Evolutionary conservation across 2,329 filamentous ascomycete species (phyloP), one percentile per base, ranked within the genome.

Genomic region (Penicillium sclerotigenum): DNA sequence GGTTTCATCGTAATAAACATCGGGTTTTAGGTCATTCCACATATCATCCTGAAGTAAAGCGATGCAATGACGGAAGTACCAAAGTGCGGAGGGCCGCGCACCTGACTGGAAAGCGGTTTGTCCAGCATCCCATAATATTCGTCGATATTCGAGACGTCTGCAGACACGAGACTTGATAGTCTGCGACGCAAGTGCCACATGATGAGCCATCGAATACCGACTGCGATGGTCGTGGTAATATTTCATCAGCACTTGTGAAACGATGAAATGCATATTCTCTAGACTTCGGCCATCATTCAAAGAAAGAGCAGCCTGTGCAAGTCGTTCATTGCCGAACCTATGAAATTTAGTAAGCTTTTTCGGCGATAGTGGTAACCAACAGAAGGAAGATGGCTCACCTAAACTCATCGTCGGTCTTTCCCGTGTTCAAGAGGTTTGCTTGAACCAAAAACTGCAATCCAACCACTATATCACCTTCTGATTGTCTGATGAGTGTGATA

Each of bases 261-360:
- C 90, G 43, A 91, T 85, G 65, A 92, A 97, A 73, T 97, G 91
- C 92, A 97, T 97, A 64, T 89, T 88, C 20, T 83, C 79, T 22
- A 83, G 77, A 53, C 88, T 85, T 47, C 76, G 78, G 66, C 84
- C 86, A 68, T 92, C 86, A 59, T 83, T 84, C 49, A 96, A 77
- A 5, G 83, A 81, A 14, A 83, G 79, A 6, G 90, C 86, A 16
- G 90, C 90, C 68, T 89, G 86, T 48, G 91, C 82, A 66, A 95
- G 95, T 50, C 92, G 85, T 71, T 97, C 92, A 71, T 97, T 92
- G 33, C 87, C 86, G 71, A 97, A 97, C 33, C 86, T 85, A 59
- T 4, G 9, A 40, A 20, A 31, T 29, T 47, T 5, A 16, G 33
- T 62, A 53, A 66, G 58, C 26, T 45, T 7, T 20, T 26, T 10